Evolutionary conservation across 805 yeast species (phyloP).

Genomic region (Scheffersomyces spartinae): DNA sequence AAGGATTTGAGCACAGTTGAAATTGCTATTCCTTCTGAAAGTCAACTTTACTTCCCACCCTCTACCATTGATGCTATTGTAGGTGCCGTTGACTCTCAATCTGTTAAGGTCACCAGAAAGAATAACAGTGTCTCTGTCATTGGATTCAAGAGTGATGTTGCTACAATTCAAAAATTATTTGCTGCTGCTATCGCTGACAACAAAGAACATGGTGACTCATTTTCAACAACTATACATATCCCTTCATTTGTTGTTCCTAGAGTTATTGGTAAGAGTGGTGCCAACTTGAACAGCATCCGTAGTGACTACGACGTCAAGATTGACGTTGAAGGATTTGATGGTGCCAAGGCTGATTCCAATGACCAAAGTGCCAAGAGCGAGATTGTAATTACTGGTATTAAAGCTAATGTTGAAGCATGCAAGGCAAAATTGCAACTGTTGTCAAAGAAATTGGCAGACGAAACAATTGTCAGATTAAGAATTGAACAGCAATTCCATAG

Average conservation of each 20-base stretch:
- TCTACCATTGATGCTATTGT: slow-evolving; percentile 42
- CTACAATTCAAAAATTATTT: slow-evolving; percentile 40
- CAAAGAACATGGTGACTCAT: slow-evolving; percentile 35
- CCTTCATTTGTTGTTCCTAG: slow-evolving; percentile 63
- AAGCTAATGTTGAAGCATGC: slow-evolving; percentile 67
- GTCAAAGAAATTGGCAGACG: slow-evolving; percentile 76
- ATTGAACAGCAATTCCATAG: slow-evolving; percentile 75
- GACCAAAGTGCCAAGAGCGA: slow-evolving; percentile 23
- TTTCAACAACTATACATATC: slow-evolving; percentile 39
- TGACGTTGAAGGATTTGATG: slow-evolving; percentile 50
- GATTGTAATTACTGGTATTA: slow-evolving; percentile 63
- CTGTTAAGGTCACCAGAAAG: slow-evolving; percentile 36
- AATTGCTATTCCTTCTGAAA: slow-evolving; percentile 38
- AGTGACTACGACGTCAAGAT: slow-evolving; percentile 67
- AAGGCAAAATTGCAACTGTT: slow-evolving; percentile 43
- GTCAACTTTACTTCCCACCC: slow-evolving; percentile 47
- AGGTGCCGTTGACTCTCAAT: slow-evolving; percentile 21
- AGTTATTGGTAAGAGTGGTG: slow-evolving; percentile 84
- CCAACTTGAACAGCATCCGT: slow-evolving; percentile 53
- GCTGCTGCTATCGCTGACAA: slow-evolving; percentile 44
- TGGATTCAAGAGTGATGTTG: slow-evolving; percentile 60
- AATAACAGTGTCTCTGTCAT: too few species aligned
- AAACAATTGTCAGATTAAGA: slow-evolving; percentile 46
- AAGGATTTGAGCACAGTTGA: slow-evolving; percentile 37
- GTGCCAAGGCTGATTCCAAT: slow-evolving; percentile 22